Evolutionary conservation across 306 rosid genomes (phyloP).

Genomic region (Malus asiatica): DNA sequence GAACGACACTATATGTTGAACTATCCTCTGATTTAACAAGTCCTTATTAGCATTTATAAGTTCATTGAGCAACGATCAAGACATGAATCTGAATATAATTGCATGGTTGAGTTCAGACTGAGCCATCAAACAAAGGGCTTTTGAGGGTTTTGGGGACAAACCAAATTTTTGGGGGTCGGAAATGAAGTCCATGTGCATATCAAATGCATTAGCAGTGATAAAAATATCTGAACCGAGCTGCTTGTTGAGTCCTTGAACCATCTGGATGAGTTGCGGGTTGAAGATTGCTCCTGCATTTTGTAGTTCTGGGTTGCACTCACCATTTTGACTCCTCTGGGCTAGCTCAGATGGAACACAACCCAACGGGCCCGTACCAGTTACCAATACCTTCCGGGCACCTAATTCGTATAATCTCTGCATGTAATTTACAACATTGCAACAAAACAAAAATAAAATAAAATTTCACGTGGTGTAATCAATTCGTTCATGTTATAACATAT

Average conservation of each 20-base stretch:
- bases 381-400: conserved; percentile 52
- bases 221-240: conserved; percentile 32
- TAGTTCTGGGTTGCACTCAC: conserved; percentile 36
- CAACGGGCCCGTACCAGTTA: conserved; percentile 49
- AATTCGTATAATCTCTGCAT: conserved; percentile 31
- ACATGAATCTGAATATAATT: not conserved
- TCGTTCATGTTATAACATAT: not conserved
- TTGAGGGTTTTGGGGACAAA: not conserved
- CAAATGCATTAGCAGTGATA: conserved; percentile 36
- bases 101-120: no score
- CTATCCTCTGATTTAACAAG: not conserved
- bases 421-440: no score
- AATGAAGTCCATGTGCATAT: conserved; percentile 41
- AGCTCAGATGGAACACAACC: conserved; percentile 44
- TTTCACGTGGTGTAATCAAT: not conserved
- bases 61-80: not conserved
- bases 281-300: conserved; percentile 35
- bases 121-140: not conserved
- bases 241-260: conserved; percentile 29
- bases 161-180: conserved; percentile 35
- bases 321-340: conserved; percentile 37
- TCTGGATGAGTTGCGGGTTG: conserved; percentile 25
- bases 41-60: not conserved
- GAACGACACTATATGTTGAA: no score
- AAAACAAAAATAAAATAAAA: no score